Base-by-base conservation (phyloP, 169 alveolate species). In the Pseudocohnilembus persalinus region DNA sequence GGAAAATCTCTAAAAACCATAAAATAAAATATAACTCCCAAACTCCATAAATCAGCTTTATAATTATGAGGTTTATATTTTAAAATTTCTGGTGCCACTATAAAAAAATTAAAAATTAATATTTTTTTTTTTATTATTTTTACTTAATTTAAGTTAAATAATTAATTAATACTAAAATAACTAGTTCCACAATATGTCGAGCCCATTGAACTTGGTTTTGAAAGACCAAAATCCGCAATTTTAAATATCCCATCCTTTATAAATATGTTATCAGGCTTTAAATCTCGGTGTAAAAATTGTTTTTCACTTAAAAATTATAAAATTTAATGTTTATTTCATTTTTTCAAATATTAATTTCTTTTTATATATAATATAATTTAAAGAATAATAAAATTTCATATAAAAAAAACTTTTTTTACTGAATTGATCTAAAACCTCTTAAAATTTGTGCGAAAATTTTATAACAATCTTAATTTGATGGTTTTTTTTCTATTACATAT, bases 61-160 rank as follows among this genome's bases (percentile, higher is more conserved):
- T 87, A 78, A 73, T 82, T 74, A 87, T 82, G 82, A 34, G 34
- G 72, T 4, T 76, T 20, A 63, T 77, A 81, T 77, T 76, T 82
- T 64, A 87, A 74, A 29, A 82, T 77, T 87, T 87, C 91, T 24
- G 91, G 91, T 29, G 91, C 91, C 91, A 87, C 68, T 49, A 49
- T n/a, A n/a, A n/a, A n/a, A n/a, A n/a, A n/a, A n/a, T n/a, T n/a
- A 49, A 11, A 49, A 49, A 11, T 49, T 49, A 49, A 11, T 49
- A 49, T 49, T 49, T 11, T 11, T 4, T 11, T 49, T 49, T 11
- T 49, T 11, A 49, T 11, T 49, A 11, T 49, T 49, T 49, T 4
- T 11, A 49, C 20, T 11, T 11, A 49, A 11, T 20, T 11, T 11
- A 49, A 11, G 68, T 11, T 49, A 11, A 11, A 20, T 20, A 49